Percentiles rank a stretch among this genome's conserved stretches.
Conservation (phyloP, 2,329 filamentous ascomycete genomes). For the Venturia pyrina region DNA sequence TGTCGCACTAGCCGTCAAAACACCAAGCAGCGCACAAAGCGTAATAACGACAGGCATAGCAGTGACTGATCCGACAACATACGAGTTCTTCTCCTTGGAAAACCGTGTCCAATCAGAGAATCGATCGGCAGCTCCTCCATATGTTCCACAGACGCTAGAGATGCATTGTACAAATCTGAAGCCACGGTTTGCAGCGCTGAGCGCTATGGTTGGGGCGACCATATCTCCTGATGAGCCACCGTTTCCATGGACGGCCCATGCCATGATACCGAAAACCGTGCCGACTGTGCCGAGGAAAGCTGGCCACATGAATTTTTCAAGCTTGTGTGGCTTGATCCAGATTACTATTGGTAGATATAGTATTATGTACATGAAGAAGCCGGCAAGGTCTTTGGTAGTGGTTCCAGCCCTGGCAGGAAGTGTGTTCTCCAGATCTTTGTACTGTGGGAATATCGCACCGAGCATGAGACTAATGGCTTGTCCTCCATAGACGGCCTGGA, state of each 20-base stretch:
- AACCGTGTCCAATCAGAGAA: conserved; percentile 4
- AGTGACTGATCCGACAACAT: neutral
- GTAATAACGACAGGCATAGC: neutral
- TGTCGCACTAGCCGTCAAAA: conserved; percentile 4
- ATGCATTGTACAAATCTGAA: conserved; percentile 6
- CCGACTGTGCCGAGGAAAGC: neutral
- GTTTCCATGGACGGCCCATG: neutral
- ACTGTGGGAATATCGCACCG: neutral
- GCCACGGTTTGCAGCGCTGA: neutral
- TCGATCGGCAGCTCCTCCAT: neutral
- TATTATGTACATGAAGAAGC: conserved; percentile 5
- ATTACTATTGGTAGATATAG: neutral
- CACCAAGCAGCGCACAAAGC: neutral
- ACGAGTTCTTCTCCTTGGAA: conserved; percentile 5
- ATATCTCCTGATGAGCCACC: neutral
- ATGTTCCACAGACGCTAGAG: neutral
- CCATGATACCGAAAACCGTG: conserved; percentile 1
- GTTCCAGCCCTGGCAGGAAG: neutral
- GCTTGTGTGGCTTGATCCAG: neutral
- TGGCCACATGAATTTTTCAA: conserved; percentile 6
- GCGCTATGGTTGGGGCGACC: neutral
- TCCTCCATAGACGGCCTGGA: neutral
- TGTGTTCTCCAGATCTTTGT: neutral
- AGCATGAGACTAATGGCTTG: neutral
- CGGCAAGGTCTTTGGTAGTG: neutral